Evolutionary conservation across 2,329 filamentous ascomycete genomes (phyloP).

Genomic region (Aspergillus fischeri): DNA sequence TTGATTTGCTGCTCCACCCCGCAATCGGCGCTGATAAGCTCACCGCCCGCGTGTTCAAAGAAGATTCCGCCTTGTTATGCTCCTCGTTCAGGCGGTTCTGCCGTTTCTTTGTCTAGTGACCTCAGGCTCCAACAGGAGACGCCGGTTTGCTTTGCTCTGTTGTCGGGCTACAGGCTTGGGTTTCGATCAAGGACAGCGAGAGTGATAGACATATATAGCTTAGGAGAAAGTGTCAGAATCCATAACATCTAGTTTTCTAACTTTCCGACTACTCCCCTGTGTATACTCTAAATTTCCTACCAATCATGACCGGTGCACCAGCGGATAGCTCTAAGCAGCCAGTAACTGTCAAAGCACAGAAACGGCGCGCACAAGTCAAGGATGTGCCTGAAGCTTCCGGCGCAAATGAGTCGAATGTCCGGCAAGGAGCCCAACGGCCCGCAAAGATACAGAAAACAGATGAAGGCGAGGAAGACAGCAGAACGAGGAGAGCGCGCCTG

Average conservation of each 20-base stretch:
- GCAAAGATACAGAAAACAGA: not conserved
- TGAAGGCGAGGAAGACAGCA: not conserved
- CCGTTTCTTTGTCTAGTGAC: not conserved
- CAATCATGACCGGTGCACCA: not conserved
- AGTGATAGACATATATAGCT: not conserved
- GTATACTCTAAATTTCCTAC: not conserved
- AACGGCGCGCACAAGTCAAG: not conserved
- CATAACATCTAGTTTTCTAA: not conserved
- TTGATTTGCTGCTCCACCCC: constrained; percentile 3
- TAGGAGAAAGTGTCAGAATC: not conserved
- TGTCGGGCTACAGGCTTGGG: not conserved
- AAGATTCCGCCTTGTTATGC: not conserved
- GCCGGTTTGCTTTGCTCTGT: not conserved
- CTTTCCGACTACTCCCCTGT: not conserved
- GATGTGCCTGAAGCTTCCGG: not conserved
- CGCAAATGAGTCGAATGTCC: not conserved
- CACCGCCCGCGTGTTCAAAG: constrained; percentile 18
- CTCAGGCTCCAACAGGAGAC: not conserved
- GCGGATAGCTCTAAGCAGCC: not conserved
- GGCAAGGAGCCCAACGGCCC: not conserved
- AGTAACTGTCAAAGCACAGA: not conserved
- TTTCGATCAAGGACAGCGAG: too few species aligned
- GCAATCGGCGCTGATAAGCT: constrained; percentile 26
- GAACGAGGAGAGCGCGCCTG: constrained; percentile 26
- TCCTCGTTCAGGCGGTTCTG: not conserved